A percentile compares a stretch with the other conserved stretches of the same genome.
These are phyloP conservation scores for Leccinum longicurvipes DNA, from an alignment of 768 basidiomycete genomes.

Conservation along the genomic window DNA sequence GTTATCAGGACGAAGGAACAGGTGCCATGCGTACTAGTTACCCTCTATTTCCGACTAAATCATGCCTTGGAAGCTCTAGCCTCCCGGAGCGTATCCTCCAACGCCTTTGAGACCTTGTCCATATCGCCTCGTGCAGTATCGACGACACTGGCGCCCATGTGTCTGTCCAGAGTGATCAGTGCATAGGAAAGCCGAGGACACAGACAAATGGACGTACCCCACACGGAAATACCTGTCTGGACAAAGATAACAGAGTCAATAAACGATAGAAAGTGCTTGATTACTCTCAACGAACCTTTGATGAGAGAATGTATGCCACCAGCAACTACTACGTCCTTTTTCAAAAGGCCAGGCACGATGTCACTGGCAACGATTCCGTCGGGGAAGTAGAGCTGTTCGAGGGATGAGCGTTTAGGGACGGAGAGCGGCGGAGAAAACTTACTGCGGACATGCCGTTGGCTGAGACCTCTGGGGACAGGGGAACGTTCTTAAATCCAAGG, in stretches of 20 bases:
- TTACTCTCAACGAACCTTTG: slow-evolving; percentile 53
- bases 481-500: slow-evolving; percentile 74
- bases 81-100: slow-evolving; percentile 56
- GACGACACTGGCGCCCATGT: slow-evolving; percentile 89
- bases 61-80: slow-evolving; percentile 17
- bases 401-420: neutral
- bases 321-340: slow-evolving; percentile 76
- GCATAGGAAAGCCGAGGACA: neutral
- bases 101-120: slow-evolving; percentile 61
- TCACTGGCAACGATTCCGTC: slow-evolving; percentile 74
- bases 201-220: slow-evolving; percentile 46
- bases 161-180: slow-evolving; percentile 39
- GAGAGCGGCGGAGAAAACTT: slow-evolving; percentile 13
- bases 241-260: slow-evolving; percentile 7
- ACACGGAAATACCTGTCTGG: slow-evolving; percentile 89
- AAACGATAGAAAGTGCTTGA: neutral
- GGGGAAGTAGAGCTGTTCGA: slow-evolving; percentile 72
- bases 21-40: neutral
- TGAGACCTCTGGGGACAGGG: slow-evolving; percentile 54
- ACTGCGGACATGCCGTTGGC: slow-evolving; percentile 97
- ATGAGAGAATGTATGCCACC: slow-evolving; percentile 83
- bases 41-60: neutral
- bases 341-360: slow-evolving; percentile 68
- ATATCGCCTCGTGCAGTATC: slow-evolving; percentile 70
- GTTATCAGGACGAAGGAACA: neutral